Conservation (phyloP, 495 filamentous ascomycete species). For the Cercophora sp. region DNA sequence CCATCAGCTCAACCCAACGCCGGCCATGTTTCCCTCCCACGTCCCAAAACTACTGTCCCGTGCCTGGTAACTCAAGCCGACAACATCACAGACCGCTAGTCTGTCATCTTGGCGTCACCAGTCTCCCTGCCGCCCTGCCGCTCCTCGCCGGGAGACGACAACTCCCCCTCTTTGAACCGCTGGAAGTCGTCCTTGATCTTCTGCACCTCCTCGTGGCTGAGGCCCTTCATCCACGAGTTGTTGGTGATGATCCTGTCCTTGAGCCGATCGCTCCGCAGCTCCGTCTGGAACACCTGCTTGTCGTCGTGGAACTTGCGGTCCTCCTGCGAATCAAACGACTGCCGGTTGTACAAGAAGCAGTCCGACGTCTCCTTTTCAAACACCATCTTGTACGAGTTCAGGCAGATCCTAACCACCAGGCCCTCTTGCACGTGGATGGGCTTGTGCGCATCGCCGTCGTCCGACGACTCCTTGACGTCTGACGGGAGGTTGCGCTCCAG, state of each 20-base stretch:
- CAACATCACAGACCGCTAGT: not conserved
- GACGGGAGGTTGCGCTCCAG: conserved; percentile 70
- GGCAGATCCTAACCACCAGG: conserved; percentile 72
- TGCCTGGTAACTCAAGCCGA: too few relatives aligned
- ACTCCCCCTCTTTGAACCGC: conserved; percentile 43
- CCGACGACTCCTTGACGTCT: conserved; percentile 41
- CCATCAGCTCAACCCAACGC: too few relatives aligned
- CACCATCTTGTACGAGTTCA: conserved; percentile 76
- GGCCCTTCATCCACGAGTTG: conserved; percentile 68
- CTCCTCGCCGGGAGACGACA: conserved; percentile 5
- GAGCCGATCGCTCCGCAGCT: conserved; percentile 58
- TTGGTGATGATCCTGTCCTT: conserved; percentile 71
- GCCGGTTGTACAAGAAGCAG: conserved; percentile 46
- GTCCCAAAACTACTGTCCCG: too few relatives aligned
- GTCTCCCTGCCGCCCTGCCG: conserved; percentile 1
- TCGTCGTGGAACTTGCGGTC: conserved; percentile 41
- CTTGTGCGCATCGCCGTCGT: conserved; percentile 45
- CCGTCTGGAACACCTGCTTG: conserved; percentile 43
- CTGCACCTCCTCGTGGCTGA: conserved; percentile 68
- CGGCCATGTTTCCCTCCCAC: not conserved
- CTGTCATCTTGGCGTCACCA: conserved; percentile 26
- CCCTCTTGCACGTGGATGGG: conserved; percentile 65
- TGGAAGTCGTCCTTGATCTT: conserved; percentile 60
- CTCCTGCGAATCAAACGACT: conserved; percentile 25
- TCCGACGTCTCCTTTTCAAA: conserved; percentile 65